phyloP scores from a whole-genome alignment of 2,329 filamentous ascomycete genomes.

The Ascochyta viciae-villosae region DNA sequence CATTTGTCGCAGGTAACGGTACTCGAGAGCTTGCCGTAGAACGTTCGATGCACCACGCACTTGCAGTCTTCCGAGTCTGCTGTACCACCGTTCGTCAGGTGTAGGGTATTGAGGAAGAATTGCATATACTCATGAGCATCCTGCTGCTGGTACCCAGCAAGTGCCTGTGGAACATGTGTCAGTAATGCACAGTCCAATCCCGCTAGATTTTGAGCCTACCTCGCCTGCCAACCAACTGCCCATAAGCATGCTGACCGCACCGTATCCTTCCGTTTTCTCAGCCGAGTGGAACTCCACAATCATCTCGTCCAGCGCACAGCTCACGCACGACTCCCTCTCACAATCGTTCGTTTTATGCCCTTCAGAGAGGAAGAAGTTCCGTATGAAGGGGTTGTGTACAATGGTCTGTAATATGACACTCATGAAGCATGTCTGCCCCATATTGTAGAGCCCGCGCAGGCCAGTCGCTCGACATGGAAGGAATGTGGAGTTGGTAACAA shows the following conservation, averaged over 20 bases:
- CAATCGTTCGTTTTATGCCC: conserved; percentile 84
- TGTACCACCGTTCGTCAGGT: conserved; percentile 74
- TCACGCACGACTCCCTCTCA: conserved; percentile 62
- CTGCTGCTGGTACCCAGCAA: conserved; percentile 90
- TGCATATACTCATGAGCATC: conserved; percentile 98
- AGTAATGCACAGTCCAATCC: conserved; percentile 3
- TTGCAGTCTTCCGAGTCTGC: conserved; percentile 64
- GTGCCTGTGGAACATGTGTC: conserved; percentile 33
- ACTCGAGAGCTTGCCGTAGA: conserved; percentile 89
- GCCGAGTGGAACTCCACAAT: conserved; percentile 70
- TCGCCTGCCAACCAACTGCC: conserved; percentile 86
- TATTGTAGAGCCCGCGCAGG: conserved; percentile 92
- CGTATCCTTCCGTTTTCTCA: conserved; percentile 87
- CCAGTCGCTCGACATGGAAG: conserved; percentile 87
- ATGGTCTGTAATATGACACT: conserved; percentile 94
- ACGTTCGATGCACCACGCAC: conserved; percentile 93
- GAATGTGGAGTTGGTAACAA: conserved; percentile 77
- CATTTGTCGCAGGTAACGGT: conserved; percentile 92
- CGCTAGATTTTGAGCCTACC: conserved; percentile 59
- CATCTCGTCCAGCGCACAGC: conserved; percentile 67
- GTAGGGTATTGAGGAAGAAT: conserved; percentile 90
- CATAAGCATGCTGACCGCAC: conserved; percentile 85
- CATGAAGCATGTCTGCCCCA: conserved; percentile 98
- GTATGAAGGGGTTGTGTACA: conserved; percentile 89
- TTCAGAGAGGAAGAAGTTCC: conserved; percentile 90